Evolutionary conservation across 2,329 filamentous ascomycete species (phyloP).

Genomic region (Trichoderma pleuroti): DNA sequence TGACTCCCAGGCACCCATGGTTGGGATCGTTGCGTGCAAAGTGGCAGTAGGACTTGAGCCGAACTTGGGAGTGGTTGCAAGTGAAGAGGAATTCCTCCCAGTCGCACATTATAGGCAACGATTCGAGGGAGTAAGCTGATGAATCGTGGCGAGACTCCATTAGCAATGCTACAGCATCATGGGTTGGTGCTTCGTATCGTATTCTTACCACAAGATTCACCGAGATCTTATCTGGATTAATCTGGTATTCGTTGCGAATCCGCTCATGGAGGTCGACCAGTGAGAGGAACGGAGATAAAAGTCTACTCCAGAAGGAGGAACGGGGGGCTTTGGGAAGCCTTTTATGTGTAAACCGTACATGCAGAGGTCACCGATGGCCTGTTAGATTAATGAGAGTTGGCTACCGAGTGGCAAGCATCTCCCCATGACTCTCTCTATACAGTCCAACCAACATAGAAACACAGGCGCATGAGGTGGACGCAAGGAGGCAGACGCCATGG

Average conservation of each 20-base stretch:
- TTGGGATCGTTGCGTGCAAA: conserved; percentile 68
- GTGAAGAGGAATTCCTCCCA: conserved; percentile 66
- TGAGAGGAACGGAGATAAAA: not conserved
- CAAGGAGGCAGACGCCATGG: not conserved
- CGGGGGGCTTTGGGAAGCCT: not conserved
- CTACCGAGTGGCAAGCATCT: not conserved
- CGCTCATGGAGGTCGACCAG: not conserved
- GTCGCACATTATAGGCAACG: conserved; percentile 56
- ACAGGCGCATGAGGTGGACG: not conserved
- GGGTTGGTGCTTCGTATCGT: not conserved
- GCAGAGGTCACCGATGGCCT: not conserved
- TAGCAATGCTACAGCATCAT: not conserved
- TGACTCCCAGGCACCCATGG: conserved; percentile 66
- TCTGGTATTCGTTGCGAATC: not conserved
- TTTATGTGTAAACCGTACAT: conserved; percentile 1
- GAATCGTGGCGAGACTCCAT: not conserved
- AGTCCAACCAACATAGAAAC: not conserved
- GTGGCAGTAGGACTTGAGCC: conserved; percentile 69
- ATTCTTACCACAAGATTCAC: not conserved
- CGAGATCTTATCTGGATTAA: not conserved
- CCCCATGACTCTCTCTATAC: not conserved
- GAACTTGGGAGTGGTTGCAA: conserved; percentile 59
- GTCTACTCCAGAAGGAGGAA: not conserved
- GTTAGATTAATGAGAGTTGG: not conserved
- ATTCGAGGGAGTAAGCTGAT: not conserved